Conservation (phyloP, 495 filamentous ascomycete species). For the Immersiella caudata region DNA sequence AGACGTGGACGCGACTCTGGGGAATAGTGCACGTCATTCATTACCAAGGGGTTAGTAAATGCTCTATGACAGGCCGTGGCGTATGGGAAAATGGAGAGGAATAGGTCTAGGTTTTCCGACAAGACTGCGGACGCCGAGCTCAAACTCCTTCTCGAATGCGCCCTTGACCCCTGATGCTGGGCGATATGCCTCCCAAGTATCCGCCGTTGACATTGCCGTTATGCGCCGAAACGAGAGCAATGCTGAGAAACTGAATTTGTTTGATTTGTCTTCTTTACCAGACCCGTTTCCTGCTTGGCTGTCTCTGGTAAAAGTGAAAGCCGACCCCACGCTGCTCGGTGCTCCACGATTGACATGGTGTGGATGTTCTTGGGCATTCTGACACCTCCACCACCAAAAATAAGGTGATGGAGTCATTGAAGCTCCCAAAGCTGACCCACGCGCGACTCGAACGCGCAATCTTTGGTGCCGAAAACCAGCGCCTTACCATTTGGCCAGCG, state of each 20-base stretch:
- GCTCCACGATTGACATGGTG: too few relatives aligned
- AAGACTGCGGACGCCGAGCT: too few relatives aligned
- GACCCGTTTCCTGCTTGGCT: too few relatives aligned
- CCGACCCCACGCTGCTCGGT: too few relatives aligned
- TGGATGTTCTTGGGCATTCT: too few relatives aligned
- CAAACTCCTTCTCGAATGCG: not conserved
- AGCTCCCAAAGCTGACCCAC: conserved; percentile 27
- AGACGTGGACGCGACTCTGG: not conserved
- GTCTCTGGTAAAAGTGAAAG: too few relatives aligned
- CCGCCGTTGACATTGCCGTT: not conserved
- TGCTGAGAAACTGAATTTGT: not conserved
- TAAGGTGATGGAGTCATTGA: conserved; percentile 2
- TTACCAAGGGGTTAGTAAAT: not conserved
- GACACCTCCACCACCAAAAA: not conserved
- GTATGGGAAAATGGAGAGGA: not conserved
- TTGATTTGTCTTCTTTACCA: not conserved
- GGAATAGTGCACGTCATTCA: not conserved
- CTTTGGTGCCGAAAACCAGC: conserved; percentile 40
- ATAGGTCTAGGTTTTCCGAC: too few relatives aligned
- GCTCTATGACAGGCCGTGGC: not conserved
- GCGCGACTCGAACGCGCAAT: conserved; percentile 41
- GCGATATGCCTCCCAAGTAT: not conserved
- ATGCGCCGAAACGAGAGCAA: not conserved
- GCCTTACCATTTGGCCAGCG: conserved; percentile 42
- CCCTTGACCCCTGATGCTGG: not conserved